phyloP scores from a whole-genome alignment of 805 yeast species.

The Starmerella sp. region DNA sequence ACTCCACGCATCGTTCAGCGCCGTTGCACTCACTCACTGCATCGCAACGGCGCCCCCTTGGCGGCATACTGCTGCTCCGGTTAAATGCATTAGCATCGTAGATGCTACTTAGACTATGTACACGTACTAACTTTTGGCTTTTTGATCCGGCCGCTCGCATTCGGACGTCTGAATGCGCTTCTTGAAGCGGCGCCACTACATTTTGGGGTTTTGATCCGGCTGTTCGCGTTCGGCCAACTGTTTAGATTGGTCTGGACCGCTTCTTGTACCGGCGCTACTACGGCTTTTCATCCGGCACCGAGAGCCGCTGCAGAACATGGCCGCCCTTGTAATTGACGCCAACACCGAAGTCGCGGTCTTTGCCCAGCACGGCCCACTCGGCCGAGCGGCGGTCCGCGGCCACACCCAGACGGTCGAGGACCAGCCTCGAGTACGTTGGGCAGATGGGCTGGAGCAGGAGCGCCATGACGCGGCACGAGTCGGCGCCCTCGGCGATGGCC shows the following conservation, averaged over 20 bases:
- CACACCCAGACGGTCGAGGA: conserved; percentile 58
- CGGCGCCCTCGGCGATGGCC: conserved; percentile 55
- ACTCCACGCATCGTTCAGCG: not conserved
- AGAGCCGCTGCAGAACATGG: conserved; percentile 18
- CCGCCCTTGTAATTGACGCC: conserved; percentile 44
- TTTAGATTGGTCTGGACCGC: too few relatives aligned
- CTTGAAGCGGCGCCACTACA: too few relatives aligned
- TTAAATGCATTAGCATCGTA: too few relatives aligned
- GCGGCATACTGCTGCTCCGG: too few relatives aligned
- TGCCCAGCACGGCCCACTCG: conserved; percentile 41
- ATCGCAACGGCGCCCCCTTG: too few relatives aligned
- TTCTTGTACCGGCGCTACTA: too few relatives aligned
- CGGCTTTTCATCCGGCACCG: not conserved
- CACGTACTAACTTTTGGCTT: too few relatives aligned
- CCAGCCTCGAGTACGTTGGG: conserved; percentile 47
- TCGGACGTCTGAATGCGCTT: too few relatives aligned
- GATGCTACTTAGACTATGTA: too few relatives aligned
- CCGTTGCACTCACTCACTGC: not conserved
- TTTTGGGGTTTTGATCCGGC: too few relatives aligned
- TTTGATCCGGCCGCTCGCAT: too few relatives aligned
- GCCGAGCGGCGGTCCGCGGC: conserved; percentile 32
- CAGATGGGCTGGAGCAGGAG: conserved; percentile 62
- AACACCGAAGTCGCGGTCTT: conserved; percentile 51
- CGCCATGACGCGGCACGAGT: conserved; percentile 54
- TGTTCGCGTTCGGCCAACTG: too few relatives aligned